Evolutionary conservation across 140 eudicot species (phyloP), one percentile per base, ranked within the genome.

Genomic region (Cichorium intybus): DNA sequence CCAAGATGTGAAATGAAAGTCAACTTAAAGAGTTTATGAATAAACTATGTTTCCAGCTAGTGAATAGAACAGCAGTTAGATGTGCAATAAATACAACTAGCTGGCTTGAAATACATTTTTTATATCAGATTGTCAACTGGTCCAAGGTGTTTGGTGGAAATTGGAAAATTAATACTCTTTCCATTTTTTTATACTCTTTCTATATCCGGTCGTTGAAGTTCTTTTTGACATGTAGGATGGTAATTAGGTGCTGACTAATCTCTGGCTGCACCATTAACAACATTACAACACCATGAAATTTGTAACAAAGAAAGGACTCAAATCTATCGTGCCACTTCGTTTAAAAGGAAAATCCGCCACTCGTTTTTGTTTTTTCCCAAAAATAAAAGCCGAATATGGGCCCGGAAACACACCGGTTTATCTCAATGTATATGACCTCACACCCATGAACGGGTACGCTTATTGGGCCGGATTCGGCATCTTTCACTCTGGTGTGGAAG

Each of bases 391-490:
- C 35, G 73, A 73, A 64, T 56, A 69, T 57, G 88, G 80, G 67
- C 82, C 88, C 7, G 90, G 85, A 59, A 73, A 73, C 43, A 79
- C 95, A 27, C 95, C 90, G 15, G 90, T 85, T 49, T 83, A 73
- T 79, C 95, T 90, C 72, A 87, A 90, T 64, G 95, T 87, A 6
- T 87, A 84, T 66, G 95, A 90, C 72, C 70, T 90, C 62, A 84
- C 95, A 21, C 94, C 97, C 45, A 79, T 87, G 82, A 87, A 84
- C 22, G 88, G 86, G 48, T 87, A 87, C 56, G 85, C 85, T 31
- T 84, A 84, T 24, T 90, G 97, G 97, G 90, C 88, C 66, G 97
- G 97, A 37, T 76, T 90, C 18, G 95, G 95, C 39, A 68, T 87
- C 59, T 87, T 78, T 68, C 95, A 83, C 71, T 81, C 91, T 22